Evolutionary conservation across 495 filamentous ascomycete species (phyloP), one percentile per base, ranked within the genome.

Genomic region (Amorphotheca resinae): DNA sequence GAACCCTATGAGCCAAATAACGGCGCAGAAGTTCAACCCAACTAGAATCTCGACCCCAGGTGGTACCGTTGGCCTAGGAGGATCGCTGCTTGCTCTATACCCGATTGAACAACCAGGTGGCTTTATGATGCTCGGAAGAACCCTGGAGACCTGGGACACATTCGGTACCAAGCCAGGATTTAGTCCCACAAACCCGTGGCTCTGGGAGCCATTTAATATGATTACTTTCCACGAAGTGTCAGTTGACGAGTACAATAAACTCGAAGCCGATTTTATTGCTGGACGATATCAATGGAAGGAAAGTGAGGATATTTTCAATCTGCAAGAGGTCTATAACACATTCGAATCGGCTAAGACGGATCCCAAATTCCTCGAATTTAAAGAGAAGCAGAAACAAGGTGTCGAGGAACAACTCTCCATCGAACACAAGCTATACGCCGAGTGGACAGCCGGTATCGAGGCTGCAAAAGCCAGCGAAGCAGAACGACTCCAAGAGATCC

Each of bases 31-130:
- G 53, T 66, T 66, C 54, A 80, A 80, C 43, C 75, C 75, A 2
- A 71, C 64, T 4, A 63, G 75, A 2, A 64, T 72, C 1, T 74
- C 67, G 42, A 80, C 75, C 0, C 73, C 73, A 0, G 69, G 65
- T 11, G 74, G 75, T 1, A 68, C 65, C 3, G 64, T 76, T 0
- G 59, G 58, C 1, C 70, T 70, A 63, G 76, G 73, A 12, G 75
- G 76, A 5, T 63, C 57, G 8, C 70, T 68, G 45, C 66, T 75
- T 53, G 61, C 64, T 16, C 53, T 77, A 9, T 76, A 79, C 48
- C 70, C 72, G 7, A 69, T 76, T 5, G 74, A 76, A 44, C 64
- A 63, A 3, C 75, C 75, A 0, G 75, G 76, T 3, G 76, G 76
- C 0, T 77, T 76, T 49, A 67, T 72, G 56, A 63, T 74, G 48